Evolutionary conservation across 441 rosid species (phyloP).

Genomic region (Brassica hybrid): DNA sequence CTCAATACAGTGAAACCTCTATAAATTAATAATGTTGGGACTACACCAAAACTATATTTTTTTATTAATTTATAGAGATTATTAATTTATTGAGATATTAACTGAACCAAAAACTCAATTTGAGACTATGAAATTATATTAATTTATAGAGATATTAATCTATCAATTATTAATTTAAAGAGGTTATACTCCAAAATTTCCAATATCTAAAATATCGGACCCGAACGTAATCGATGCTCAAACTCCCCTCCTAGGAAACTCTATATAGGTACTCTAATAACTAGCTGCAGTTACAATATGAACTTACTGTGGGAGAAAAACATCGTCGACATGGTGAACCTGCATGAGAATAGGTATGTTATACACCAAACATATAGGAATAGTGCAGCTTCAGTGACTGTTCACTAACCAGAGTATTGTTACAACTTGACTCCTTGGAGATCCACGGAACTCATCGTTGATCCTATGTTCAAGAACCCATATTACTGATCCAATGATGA

Average conservation of each 20-base stretch:
- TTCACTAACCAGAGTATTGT: conserved; percentile 83
- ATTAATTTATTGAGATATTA: too few relatives aligned
- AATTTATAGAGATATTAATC: too few relatives aligned
- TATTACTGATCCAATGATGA: conserved; percentile 83
- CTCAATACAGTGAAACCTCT: too few relatives aligned
- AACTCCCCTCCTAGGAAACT: not conserved
- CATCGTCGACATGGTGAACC: conserved; percentile 97
- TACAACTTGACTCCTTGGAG: conserved; percentile 73
- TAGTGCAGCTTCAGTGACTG: conserved; percentile 18
- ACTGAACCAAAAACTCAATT: too few relatives aligned
- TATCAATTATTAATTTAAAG: too few relatives aligned
- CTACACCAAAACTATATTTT: too few relatives aligned
- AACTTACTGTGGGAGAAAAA: conserved; percentile 92
- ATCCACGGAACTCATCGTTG: conserved; percentile 91
- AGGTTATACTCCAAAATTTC: too few relatives aligned
- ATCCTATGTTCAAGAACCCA: conserved; percentile 96
- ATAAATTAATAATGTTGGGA: too few relatives aligned
- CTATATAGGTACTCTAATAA: not conserved
- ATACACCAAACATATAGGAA: not conserved
- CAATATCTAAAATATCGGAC: too few relatives aligned
- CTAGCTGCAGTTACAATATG: conserved; percentile 5
- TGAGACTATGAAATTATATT: too few relatives aligned
- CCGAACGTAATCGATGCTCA: not conserved
- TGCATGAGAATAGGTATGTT: conserved; percentile 44
- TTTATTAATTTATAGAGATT: too few relatives aligned